Evolutionary conservation across 2,329 filamentous ascomycete species (phyloP).

Genomic region (Ceratocystis eucalypticola): DNA sequence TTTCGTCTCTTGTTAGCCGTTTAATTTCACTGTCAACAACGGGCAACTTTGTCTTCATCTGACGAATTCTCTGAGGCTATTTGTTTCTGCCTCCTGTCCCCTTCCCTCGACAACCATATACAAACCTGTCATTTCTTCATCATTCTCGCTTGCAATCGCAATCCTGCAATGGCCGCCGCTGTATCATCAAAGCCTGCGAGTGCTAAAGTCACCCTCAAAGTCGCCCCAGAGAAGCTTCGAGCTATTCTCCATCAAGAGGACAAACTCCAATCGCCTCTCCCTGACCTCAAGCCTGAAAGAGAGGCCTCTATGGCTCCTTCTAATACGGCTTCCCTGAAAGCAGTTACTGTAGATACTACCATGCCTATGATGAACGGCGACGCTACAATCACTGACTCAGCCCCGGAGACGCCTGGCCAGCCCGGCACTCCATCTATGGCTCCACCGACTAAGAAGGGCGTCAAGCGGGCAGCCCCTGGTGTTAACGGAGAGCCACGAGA

Average conservation of each 20-base stretch:
- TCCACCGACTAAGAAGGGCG: conserved; percentile 63
- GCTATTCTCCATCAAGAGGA: conserved; percentile 32
- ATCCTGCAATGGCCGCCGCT: conserved; percentile 15
- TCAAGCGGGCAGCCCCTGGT: conserved; percentile 53
- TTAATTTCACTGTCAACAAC: no score
- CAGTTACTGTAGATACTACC: background rate
- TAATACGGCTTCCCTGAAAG: background rate
- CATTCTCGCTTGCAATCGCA: no score
- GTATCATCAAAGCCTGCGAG: conserved; percentile 22
- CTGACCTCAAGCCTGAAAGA: conserved; percentile 27
- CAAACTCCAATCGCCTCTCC: conserved; percentile 32
- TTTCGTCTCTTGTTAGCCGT: background rate
- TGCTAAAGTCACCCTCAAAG: conserved; percentile 39
- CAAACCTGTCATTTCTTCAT: no score
- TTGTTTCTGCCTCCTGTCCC: no score
- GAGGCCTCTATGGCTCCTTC: background rate
- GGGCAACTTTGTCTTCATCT: background rate
- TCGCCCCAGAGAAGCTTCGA: conserved; percentile 38
- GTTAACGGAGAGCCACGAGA: conserved; percentile 54
- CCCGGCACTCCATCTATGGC: conserved; percentile 48
- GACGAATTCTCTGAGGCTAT: no score
- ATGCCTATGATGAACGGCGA: conserved; percentile 37
- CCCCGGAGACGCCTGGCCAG: conserved; percentile 43
- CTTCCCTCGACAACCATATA: no score
- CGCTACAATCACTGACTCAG: conserved; percentile 43